Percentiles rank a stretch among this genome's conserved stretches.
Evolutionary conservation across 2,329 filamentous ascomycete genomes (phyloP).

Genomic region (Epichloe scottii): DNA sequence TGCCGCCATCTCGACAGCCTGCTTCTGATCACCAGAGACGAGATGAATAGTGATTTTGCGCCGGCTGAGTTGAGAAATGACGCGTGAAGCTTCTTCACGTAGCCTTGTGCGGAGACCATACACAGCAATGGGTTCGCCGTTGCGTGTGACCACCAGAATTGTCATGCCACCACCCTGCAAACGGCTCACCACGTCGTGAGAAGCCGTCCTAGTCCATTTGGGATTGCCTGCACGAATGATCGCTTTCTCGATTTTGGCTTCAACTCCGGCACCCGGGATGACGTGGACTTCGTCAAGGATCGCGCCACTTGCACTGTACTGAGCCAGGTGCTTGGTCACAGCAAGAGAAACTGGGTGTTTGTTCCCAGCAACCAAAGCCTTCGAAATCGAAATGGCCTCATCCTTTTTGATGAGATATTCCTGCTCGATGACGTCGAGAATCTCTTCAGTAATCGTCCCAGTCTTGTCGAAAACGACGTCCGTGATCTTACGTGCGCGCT

Average conservation of each 20-base stretch:
- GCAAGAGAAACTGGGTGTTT: constrained; percentile 39
- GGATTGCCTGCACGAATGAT: constrained; percentile 32
- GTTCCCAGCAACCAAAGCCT: constrained; percentile 23
- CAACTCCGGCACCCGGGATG: constrained; percentile 27
- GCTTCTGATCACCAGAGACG: constrained; percentile 42
- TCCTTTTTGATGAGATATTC: constrained; percentile 12
- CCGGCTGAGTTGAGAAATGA: constrained; percentile 31
- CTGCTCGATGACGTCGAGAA: constrained; percentile 17
- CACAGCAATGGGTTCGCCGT: constrained; percentile 24
- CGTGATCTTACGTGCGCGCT: constrained; percentile 36
- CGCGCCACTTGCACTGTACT: constrained; percentile 1
- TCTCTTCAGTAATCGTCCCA: constrained; percentile 44
- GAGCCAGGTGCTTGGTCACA: constrained; percentile 28
- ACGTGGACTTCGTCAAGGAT: constrained; percentile 19
- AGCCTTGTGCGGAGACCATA: constrained; percentile 33
- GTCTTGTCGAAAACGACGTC: constrained; percentile 55
- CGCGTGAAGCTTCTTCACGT: constrained; percentile 25
- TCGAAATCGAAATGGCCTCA: constrained; percentile 14
- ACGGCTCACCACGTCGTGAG: constrained; percentile 9
- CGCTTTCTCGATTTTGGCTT: constrained; percentile 19
- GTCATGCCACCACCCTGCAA: constrained; percentile 14
- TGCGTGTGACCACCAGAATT: constrained; percentile 15
- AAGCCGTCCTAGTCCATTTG: constrained; percentile 25
- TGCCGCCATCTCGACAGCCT: constrained; percentile 36
- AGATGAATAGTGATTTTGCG: constrained; percentile 39